phyloP scores from a whole-genome alignment of 1,139 yeast species.

The Candida sanyaensis region DNA sequence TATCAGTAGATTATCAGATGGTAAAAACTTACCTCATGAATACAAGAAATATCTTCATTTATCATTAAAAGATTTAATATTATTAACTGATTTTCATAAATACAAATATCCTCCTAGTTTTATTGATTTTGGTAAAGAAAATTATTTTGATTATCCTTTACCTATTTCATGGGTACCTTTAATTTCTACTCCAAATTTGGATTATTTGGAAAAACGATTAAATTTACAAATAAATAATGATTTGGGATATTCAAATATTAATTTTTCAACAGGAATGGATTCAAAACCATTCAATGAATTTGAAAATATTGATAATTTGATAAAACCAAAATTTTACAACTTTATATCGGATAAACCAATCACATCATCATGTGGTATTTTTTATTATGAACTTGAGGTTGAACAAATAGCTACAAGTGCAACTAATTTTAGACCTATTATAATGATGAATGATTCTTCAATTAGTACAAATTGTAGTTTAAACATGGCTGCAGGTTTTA shows the following conservation, averaged over 20 bases:
- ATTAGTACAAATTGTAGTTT: constrained; percentile 36
- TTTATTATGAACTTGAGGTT: constrained; percentile 40
- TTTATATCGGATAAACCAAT: constrained; percentile 39
- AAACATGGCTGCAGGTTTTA: constrained; percentile 38
- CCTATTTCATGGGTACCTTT: constrained; percentile 47
- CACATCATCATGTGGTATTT: constrained; percentile 33
- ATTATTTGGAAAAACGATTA: constrained; percentile 22
- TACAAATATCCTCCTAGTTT: constrained; percentile 29
- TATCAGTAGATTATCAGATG: constrained; percentile 12
- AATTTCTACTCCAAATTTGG: constrained; percentile 25
- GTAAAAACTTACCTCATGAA: constrained; percentile 16
- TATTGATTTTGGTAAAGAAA: constrained; percentile 24
- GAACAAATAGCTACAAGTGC: constrained; percentile 32
- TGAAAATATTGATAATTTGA: constrained; percentile 8
- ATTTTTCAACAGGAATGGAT: constrained; percentile 17
- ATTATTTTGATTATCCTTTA: constrained; percentile 32
- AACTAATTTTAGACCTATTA: constrained; percentile 33
- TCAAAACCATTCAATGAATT: constrained; percentile 1
- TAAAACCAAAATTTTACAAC: constrained; percentile 26
- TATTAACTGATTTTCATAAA: constrained; percentile 22
- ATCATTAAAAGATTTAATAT: constrained; percentile 29
- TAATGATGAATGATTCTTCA: constrained; percentile 36
- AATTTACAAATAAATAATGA: constrained; percentile 26
- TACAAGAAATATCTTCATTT: constrained; percentile 25
- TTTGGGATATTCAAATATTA: constrained; percentile 33